Evolutionary conservation across 352 stramenopile species (phyloP).

Genomic region (Elongisporangium senticosum): DNA sequence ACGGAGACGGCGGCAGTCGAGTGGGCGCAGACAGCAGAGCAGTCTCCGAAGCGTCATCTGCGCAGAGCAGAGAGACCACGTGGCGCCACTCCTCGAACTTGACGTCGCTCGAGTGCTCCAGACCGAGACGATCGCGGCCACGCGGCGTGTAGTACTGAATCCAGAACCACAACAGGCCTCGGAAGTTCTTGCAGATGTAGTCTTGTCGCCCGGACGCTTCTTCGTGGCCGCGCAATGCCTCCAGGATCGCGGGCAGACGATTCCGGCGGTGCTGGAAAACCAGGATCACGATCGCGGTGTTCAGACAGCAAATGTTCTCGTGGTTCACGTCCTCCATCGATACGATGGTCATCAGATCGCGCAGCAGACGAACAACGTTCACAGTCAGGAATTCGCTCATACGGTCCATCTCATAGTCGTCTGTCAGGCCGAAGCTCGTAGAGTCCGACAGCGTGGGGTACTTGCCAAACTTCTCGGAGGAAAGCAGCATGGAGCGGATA

Average conservation of each 20-base stretch:
- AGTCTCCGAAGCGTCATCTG: slow-evolving; percentile 88
- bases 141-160: slow-evolving; percentile 94
- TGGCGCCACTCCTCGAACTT: slow-evolving; percentile 92
- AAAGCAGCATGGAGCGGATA: slow-evolving; percentile 89
- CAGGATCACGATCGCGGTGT: slow-evolving; percentile 94
- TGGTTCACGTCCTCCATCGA: slow-evolving; percentile 94
- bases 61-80: slow-evolving; percentile 88
- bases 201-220: slow-evolving; percentile 53
- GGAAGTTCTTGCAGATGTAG: slow-evolving; percentile 88
- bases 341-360: slow-evolving; percentile 94
- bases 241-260: slow-evolving; percentile 65
- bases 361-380: slow-evolving; percentile 88
- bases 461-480: slow-evolving; percentile 64
- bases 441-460: slow-evolving; percentile 10
- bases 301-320: slow-evolving; percentile 98
- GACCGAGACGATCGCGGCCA: slow-evolving; percentile 88
- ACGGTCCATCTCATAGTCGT: slow-evolving; percentile 66
- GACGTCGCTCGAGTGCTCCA: slow-evolving; percentile 95
- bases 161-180: slow-evolving; percentile 94
- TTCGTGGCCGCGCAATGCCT: slow-evolving; percentile 62
- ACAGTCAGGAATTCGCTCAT: slow-evolving; percentile 86
- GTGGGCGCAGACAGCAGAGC: slow-evolving; percentile 62
- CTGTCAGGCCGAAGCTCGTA: slow-evolving; percentile 33
- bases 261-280: slow-evolving; percentile 91
- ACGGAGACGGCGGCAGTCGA: slow-evolving; percentile 54